phyloP scores from a whole-genome alignment of 192 early-diverging fungal species.

The Coemansia aciculifera region DNA sequence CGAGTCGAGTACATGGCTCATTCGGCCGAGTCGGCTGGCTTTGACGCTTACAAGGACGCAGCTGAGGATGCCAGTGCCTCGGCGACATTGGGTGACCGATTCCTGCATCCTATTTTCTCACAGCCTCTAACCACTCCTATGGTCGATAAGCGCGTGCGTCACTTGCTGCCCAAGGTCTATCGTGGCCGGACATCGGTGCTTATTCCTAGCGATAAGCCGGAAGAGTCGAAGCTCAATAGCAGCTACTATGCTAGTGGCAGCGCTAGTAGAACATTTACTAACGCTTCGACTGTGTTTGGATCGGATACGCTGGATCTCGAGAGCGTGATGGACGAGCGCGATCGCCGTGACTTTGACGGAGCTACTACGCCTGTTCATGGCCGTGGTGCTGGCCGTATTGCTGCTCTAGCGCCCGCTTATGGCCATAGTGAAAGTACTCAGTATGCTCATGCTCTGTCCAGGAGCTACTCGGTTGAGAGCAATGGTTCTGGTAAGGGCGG shows the following conservation, averaged over 20 bases:
- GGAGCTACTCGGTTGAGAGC: slow-evolving; percentile 48
- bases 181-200: slow-evolving; percentile 47
- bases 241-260: slow-evolving; percentile 7
- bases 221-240: not conserved
- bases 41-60: slow-evolving; percentile 24
- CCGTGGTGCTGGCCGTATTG: not conserved
- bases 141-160: slow-evolving; percentile 66
- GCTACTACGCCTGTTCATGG: slow-evolving; percentile 26
- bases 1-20: slow-evolving; percentile 61
- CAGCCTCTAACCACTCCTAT: slow-evolving; percentile 65
- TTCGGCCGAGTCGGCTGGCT: slow-evolving; percentile 47
- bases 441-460: slow-evolving; percentile 17
- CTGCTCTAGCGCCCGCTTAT: not conserved
- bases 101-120: slow-evolving; percentile 67
- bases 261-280: slow-evolving; percentile 26
- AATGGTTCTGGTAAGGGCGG: slow-evolving; percentile 10
- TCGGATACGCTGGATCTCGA: slow-evolving; percentile 34
- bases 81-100: slow-evolving; percentile 58
- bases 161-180: slow-evolving; percentile 65
- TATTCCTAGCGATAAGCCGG: not conserved
- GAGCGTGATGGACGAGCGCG: slow-evolving; percentile 52
- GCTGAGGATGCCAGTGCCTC: slow-evolving; percentile 12
- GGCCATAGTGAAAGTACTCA: not conserved
- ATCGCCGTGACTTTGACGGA: slow-evolving; percentile 54
- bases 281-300: slow-evolving; percentile 46